Evolutionary conservation across 2,329 filamentous ascomycete genomes (phyloP).

Genomic region (Alternaria metachromatica): DNA sequence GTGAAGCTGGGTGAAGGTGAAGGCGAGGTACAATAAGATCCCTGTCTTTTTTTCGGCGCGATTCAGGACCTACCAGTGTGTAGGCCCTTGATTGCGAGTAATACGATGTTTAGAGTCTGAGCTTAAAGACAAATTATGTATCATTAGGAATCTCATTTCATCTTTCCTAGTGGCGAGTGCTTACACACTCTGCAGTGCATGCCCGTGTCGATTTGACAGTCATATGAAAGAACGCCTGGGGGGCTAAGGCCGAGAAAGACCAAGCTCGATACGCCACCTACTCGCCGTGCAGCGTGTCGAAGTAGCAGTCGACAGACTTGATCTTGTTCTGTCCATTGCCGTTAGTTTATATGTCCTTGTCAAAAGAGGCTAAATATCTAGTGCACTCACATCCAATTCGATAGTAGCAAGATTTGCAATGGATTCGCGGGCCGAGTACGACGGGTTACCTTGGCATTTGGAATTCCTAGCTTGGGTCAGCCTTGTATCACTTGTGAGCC

Average conservation of each 20-base stretch:
- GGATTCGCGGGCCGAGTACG: too few species aligned
- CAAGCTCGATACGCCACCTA: background rate
- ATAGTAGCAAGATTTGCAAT: too few species aligned
- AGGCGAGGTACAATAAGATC: background rate
- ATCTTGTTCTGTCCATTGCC: background rate
- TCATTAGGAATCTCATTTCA: background rate
- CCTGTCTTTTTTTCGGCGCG: background rate
- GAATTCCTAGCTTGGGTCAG: background rate
- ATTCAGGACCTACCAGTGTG: background rate
- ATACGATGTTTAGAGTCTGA: background rate
- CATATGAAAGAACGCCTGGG: background rate
- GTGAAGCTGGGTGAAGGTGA: background rate
- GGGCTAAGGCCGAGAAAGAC: background rate
- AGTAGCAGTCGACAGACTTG: background rate
- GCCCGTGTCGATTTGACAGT: background rate
- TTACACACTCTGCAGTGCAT: background rate
- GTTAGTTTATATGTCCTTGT: background rate
- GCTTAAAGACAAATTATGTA: background rate
- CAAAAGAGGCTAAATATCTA: background rate
- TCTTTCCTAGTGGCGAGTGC: background rate
- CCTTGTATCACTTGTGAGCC: background rate
- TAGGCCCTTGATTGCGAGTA: background rate
- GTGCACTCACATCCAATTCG: background rate
- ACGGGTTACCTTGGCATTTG: background rate
- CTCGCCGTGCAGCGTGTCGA: background rate